These are phyloP conservation scores for Cymbopogon citratus DNA, from an alignment of 176 grass and related monocot genomes.

Conservation along the genomic window DNA sequence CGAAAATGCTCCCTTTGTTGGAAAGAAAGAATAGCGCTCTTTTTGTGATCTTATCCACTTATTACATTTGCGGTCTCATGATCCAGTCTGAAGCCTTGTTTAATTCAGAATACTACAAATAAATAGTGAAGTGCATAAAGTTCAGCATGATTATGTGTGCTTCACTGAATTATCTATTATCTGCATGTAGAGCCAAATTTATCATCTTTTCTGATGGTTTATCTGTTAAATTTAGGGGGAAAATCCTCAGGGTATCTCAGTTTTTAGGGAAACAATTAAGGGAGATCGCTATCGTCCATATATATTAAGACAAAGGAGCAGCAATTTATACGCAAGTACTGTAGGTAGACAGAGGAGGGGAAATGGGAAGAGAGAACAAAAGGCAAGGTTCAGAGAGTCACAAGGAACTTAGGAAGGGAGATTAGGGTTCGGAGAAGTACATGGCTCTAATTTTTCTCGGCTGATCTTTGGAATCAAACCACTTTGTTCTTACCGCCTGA, in stretches of 20 bases:
- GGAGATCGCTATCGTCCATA: background rate
- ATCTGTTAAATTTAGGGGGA: background rate
- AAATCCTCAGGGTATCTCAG: background rate
- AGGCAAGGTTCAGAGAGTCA: too few species aligned
- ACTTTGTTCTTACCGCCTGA: background rate
- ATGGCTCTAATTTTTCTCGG: background rate
- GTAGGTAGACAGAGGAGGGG: background rate
- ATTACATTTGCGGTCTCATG: background rate
- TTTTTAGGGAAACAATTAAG: background rate
- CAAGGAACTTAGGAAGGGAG: too few species aligned
- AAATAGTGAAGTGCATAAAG: background rate
- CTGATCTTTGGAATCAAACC: background rate
- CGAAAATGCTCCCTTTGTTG: background rate
- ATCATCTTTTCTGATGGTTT: background rate
- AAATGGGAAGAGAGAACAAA: background rate
- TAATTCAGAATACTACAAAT: background rate
- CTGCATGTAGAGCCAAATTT: background rate
- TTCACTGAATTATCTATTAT: background rate
- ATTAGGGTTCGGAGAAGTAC: background rate
- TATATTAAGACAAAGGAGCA: background rate
- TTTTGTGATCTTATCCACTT: constrained; percentile 16
- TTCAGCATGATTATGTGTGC: background rate
- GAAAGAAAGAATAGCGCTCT: background rate
- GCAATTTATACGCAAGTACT: background rate
- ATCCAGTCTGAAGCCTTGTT: background rate